Evolutionary conservation across 2,329 filamentous ascomycete genomes (phyloP).

Genomic region (Herpomyces periplanetae): DNA sequence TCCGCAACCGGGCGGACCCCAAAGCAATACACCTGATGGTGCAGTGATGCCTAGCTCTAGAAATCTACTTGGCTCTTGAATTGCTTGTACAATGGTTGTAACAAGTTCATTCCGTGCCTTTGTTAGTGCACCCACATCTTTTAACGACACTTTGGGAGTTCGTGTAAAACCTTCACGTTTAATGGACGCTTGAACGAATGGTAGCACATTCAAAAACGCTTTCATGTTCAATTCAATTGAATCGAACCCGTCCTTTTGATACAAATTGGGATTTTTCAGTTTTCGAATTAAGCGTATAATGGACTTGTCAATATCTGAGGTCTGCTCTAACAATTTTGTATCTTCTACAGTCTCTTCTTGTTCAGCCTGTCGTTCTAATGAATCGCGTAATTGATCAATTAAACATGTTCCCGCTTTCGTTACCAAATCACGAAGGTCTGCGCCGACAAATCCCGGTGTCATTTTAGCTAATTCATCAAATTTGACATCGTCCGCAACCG

Average conservation of each 20-base stretch:
- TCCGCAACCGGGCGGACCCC: constrained; percentile 82
- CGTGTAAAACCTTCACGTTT: constrained; percentile 82
- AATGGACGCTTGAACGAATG: constrained; percentile 34
- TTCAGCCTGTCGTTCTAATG: constrained; percentile 9
- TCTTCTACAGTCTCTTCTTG: constrained; percentile 3
- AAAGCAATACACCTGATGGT: constrained; percentile 58
- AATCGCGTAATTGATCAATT: constrained; percentile 17
- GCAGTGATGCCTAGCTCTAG: constrained; percentile 33
- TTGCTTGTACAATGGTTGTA: constrained; percentile 57
- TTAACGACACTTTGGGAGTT: constrained; percentile 70
- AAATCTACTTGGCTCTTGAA: constrained; percentile 41
- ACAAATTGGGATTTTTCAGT: constrained; percentile 10
- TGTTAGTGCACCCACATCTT: constrained; percentile 49
- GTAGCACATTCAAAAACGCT: constrained; percentile 33
- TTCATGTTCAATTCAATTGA: constrained; percentile 18
- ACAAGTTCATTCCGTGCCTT: constrained; percentile 42
- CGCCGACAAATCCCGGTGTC: constrained; percentile 72
- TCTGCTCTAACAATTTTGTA: constrained; percentile 6
- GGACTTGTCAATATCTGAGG: constrained; percentile 5
- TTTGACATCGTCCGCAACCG: constrained; percentile 26
- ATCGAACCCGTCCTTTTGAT: constrained; percentile 14
- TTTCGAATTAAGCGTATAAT: constrained; percentile 13
- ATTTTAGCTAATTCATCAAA: constrained; percentile 32
- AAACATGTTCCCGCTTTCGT: constrained; percentile 21
- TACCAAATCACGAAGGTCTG: constrained; percentile 35